Evolutionary conservation across 305 asterid species (phyloP), one percentile per base, ranked within the genome.

Genomic region (Petunia hybrid): DNA sequence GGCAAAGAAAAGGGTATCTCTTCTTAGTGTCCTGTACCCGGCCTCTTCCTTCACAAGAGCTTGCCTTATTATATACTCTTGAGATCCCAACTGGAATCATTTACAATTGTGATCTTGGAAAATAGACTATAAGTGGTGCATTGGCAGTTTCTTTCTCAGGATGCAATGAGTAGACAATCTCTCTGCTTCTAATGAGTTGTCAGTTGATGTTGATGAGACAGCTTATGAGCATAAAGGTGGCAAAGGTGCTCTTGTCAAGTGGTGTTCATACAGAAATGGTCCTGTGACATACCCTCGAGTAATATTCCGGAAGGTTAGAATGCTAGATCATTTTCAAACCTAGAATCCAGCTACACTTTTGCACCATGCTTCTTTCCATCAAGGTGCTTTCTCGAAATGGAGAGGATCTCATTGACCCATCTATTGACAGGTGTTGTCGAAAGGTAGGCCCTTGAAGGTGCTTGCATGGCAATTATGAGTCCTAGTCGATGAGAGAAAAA

Each of bases 401-500:
- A 22, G 31, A 22, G 31, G 31, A 22, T 22, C 31, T 22, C 31
- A 22, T 22, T 22, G 31, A 22, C 31, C 55, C 13, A 48, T 48
- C 55, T 48, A 48, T 12, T 48, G 13, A 48, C 55, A 48, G 55
- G 55, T 22, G 55, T 48, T 48, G 55, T 48, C 12, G 9, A 48
- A 12, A 8, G 13, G 9, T 48, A 48, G 55, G 55, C 3, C 55
- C 43, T 68, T 22, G 13, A n/a, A 68, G 57, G 76, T 0, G n/a
- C 57, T 16, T 43, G 76, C 57, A 42, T 16, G 76, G 39, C 1
- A 16, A 69, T 0, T 36, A 1, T 68, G 76, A 68, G 42, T 43
- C 76, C 55, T 68, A 13, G 43, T 4, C 43, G 76, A 68, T 42
- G 16, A 8, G 76, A 43, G 76, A 45, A 68, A 22, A 68, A 68